These are phyloP conservation scores for Albophoma yamanashiensis DNA, from an alignment of 2,329 filamentous ascomycete species.

Conservation along the genomic window DNA sequence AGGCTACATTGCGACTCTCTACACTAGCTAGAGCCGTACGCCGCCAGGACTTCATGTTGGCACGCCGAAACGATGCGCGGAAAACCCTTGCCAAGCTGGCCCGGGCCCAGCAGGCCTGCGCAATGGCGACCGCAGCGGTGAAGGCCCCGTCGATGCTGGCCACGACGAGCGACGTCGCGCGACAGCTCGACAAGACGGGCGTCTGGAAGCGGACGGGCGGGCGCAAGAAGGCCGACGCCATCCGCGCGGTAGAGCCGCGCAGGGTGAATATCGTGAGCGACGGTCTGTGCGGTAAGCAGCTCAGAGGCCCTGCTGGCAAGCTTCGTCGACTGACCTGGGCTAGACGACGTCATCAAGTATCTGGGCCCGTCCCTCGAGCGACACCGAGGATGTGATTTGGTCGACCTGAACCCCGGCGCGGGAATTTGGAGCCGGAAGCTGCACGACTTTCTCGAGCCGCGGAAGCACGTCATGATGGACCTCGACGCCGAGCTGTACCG, in stretches of 20 bases:
- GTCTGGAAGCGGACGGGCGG: conserved; percentile 13
- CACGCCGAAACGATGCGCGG: conserved; percentile 2
- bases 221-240: conserved; percentile 4
- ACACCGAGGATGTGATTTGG: conserved; percentile 69
- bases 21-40: neutral
- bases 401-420: conserved; percentile 76
- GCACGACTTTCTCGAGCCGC: conserved; percentile 63
- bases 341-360: conserved; percentile 60
- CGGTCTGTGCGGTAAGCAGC: conserved; percentile 34
- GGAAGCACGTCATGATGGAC: conserved; percentile 77
- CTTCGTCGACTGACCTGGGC: neutral
- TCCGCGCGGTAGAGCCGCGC: conserved; percentile 14
- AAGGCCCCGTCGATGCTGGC: conserved; percentile 7
- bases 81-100: conserved; percentile 4
- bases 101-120: conserved; percentile 1
- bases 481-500: conserved; percentile 48
- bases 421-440: conserved; percentile 73
- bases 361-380: conserved; percentile 57
- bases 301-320: neutral
- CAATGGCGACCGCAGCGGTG: conserved; percentile 1
- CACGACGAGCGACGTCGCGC: conserved; percentile 9
- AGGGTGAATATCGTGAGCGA: conserved; percentile 44
- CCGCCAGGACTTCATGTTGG: conserved; percentile 5
- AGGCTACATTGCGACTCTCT: neutral
- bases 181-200: conserved; percentile 13